phyloP scores from a whole-genome alignment of 495 filamentous ascomycete species.

The Xanthoparmelia taractica region DNA sequence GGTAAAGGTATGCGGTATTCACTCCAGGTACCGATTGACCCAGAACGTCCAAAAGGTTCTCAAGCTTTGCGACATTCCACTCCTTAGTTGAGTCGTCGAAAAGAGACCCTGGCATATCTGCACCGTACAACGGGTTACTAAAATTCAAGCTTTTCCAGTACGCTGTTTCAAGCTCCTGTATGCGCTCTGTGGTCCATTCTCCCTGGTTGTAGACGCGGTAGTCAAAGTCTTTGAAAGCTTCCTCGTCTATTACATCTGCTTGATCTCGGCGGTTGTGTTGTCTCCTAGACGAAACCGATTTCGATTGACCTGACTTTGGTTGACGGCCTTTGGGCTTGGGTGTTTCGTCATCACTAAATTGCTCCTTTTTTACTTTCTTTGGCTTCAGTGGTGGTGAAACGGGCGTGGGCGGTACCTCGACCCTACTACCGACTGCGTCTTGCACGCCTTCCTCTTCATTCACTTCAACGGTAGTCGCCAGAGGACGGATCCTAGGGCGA shows the following conservation, averaged over 20 bases:
- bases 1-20: conserved; percentile 96
- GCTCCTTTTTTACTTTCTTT: conserved; percentile 42
- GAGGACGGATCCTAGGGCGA: conserved; percentile 24
- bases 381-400: conserved; percentile 46
- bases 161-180: conserved; percentile 82
- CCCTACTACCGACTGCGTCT: conserved; percentile 34
- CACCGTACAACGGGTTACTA: conserved; percentile 89
- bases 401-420: conserved; percentile 46
- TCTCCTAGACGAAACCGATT: conserved; percentile 57
- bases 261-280: conserved; percentile 73
- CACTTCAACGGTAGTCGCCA: conserved; percentile 18
- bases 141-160: conserved; percentile 97
- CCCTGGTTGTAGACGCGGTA: conserved; percentile 73
- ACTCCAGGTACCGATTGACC: conserved; percentile 94
- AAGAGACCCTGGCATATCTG: conserved; percentile 93
- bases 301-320: conserved; percentile 37
- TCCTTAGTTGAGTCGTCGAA: conserved; percentile 77
- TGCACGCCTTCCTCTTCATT: conserved; percentile 35
- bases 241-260: conserved; percentile 69
- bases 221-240: conserved; percentile 78
- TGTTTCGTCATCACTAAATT: conserved; percentile 46
- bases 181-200: conserved; percentile 83
- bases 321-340: conserved; percentile 47
- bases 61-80: conserved; percentile 93
- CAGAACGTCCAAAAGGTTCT: conserved; percentile 87